Conservation (phyloP, 345 rosid genomes). For the Eucalyptus cloeziana region DNA sequence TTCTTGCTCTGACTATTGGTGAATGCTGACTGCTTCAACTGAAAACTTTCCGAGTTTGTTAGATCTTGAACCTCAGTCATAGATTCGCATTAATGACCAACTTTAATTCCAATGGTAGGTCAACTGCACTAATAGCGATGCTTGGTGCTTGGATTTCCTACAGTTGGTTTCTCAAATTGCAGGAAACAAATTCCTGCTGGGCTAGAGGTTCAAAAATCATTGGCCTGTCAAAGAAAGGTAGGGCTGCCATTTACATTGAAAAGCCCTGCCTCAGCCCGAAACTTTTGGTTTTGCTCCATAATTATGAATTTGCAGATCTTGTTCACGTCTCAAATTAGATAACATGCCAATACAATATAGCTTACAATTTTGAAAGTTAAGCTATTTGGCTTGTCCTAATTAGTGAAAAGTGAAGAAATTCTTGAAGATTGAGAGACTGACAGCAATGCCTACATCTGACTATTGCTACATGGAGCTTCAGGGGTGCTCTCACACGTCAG, state of each 20-base stretch:
- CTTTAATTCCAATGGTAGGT: background rate
- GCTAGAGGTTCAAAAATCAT: background rate
- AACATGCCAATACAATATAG: background rate
- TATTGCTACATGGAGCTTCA: background rate
- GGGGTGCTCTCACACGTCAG: background rate
- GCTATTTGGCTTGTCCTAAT: background rate
- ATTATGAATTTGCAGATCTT: background rate
- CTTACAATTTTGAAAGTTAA: background rate
- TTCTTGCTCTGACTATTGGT: slow-evolving; percentile 82
- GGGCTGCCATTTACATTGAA: background rate
- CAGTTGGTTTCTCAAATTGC: background rate
- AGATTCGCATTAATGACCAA: background rate
- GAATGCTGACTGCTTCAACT: background rate
- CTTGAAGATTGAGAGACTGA: background rate
- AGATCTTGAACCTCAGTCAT: background rate
- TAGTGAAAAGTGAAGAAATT: background rate
- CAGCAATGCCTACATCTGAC: background rate
- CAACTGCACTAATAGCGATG: background rate
- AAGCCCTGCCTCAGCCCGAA: background rate
- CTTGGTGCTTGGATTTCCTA: background rate
- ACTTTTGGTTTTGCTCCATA: background rate
- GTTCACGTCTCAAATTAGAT: background rate
- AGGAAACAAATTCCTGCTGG: background rate
- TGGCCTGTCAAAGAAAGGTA: background rate
- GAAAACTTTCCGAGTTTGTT: background rate